phyloP scores from a whole-genome alignment of 208 protist genomes.

The Trypanosoma vivax region DNA sequence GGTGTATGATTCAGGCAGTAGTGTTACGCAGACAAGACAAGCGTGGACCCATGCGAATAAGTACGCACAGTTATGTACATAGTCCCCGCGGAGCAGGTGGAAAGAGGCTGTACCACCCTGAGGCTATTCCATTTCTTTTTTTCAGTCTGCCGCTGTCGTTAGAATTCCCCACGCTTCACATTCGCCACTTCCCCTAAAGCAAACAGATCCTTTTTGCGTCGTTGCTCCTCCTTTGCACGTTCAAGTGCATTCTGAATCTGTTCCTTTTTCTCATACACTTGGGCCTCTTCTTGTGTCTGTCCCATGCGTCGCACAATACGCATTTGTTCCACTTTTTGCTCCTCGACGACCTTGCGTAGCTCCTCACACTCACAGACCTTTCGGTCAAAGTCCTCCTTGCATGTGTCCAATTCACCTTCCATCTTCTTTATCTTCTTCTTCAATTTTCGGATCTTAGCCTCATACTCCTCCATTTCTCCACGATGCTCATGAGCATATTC shows the following conservation, averaged over 20 bases:
- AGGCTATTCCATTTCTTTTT: constrained; percentile 21
- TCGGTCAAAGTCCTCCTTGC: constrained; percentile 62
- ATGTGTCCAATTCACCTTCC: constrained; percentile 33
- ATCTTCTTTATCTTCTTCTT: constrained; percentile 84
- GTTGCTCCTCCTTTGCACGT: constrained; percentile 63
- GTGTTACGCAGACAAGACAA: too few relatives aligned
- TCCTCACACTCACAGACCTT: constrained; percentile 86
- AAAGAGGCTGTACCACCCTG: too few relatives aligned
- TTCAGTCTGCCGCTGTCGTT: neutral
- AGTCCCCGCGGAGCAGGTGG: too few relatives aligned
- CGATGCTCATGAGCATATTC: constrained; percentile 52
- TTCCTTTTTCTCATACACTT: constrained; percentile 67
- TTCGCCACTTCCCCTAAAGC: constrained; percentile 67
- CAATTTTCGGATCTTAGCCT: constrained; percentile 46
- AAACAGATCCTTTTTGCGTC: constrained; percentile 64
- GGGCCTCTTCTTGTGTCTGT: constrained; percentile 35
- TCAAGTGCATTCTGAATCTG: constrained; percentile 66
- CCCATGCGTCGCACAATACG: constrained; percentile 49
- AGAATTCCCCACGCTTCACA: constrained; percentile 17
- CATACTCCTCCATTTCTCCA: constrained; percentile 32
- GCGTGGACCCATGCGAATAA: too few relatives aligned
- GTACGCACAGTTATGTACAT: too few relatives aligned
- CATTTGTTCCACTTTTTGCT: constrained; percentile 76
- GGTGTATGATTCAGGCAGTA: too few relatives aligned
- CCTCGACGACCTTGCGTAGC: constrained; percentile 55